Base-by-base conservation (phyloP, 495 filamentous ascomycete species). In the Mytilinidion resinicola region DNA sequence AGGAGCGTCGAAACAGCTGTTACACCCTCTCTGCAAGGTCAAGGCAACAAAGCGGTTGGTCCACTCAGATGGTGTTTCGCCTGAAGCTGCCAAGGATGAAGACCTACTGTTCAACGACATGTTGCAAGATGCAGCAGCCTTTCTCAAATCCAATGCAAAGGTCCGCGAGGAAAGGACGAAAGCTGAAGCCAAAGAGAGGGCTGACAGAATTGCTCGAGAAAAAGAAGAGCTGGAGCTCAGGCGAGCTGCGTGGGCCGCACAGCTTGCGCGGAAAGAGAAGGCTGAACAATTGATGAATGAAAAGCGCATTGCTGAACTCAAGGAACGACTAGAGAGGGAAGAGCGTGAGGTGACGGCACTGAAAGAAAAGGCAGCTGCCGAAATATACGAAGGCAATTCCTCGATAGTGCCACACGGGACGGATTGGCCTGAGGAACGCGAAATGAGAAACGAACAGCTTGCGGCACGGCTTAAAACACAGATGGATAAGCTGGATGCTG, bases 1-100 rank as follows among this genome's bases (percentile, higher is more conserved):
- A 1, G 12, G 30, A 1, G 19, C 39, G 9, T 38, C 48, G 17
- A 42, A 51, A 19, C 17, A 10, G 0, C 33, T 63, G 9, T 15
- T 63, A 8, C 20, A 33, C 6, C 60, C 60, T 1, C 51, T 63
- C 7, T 55, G 55, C 43, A 63, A 59, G 42, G 55, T 63, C 21
- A 63, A 56, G 33, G 53, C 55, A 9, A 33, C 9, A 30, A 63
- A 63, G 55, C 36, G n/a, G 36, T 50, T 59, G 36, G 38, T 33
- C 1, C 10, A 5, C 12, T 21, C 41, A 2, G 38, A 37, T 9
- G 9, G 17, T n/a, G 9, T 46, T 14, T 36, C 7, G 6, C 15
- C 17, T 10, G 21, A 53, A 14, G 4, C 44, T 19, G 2, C 21
- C 12, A 11, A 8, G 9, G 30, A 56, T 8, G 57, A 48, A 35